A percentile compares a stretch with the other conserved stretches of the same genome.
Conservation (phyloP, 2,329 filamentous ascomycete genomes). For the Aspergillus nomiae region DNA sequence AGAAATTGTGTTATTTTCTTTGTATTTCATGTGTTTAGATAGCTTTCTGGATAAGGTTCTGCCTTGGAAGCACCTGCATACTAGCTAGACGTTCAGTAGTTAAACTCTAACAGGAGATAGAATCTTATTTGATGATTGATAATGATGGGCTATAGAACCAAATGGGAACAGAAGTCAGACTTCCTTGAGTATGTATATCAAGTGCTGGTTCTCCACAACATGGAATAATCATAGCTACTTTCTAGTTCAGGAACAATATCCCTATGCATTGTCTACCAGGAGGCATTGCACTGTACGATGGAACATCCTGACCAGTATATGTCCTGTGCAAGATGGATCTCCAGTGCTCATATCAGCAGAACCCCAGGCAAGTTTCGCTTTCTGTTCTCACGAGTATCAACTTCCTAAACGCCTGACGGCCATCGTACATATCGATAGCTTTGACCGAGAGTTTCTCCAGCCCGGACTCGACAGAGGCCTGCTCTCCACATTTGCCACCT, state of each 20-base stretch:
- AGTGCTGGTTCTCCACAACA: background rate
- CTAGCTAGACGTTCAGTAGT: no score
- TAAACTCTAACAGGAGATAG: no score
- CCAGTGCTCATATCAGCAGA: background rate
- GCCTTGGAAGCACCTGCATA: no score
- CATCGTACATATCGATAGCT: background rate
- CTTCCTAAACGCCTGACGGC: background rate
- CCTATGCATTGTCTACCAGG: accelerated
- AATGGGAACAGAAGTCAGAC: background rate
- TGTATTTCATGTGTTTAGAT: no score
- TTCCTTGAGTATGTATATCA: background rate
- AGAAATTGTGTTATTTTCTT: no score
- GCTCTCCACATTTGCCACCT: background rate
- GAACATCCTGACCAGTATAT: background rate
- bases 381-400: background rate
- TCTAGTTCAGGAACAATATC: background rate
- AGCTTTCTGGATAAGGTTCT: no score
- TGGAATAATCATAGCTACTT: background rate
- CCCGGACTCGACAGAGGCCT: background rate
- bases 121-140: no score
- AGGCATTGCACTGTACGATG: background rate
- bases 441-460: background rate
- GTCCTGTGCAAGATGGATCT: background rate
- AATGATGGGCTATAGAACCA: background rate
- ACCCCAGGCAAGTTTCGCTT: background rate